Conservation (phyloP, 2,329 filamentous ascomycete species). For the Epichloe baconii region DNA sequence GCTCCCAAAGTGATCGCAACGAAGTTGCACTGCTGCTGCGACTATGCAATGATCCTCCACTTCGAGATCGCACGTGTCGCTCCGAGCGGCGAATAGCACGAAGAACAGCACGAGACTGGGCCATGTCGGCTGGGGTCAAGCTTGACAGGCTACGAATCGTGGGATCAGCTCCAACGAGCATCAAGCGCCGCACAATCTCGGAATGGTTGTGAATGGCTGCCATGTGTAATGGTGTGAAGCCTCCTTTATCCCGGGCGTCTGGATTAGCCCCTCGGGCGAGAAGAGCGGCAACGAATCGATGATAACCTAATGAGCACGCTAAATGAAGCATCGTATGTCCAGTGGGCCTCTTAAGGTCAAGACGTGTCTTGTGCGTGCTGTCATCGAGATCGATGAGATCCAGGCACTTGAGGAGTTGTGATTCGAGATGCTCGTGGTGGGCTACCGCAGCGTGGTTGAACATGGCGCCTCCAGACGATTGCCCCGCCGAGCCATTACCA, state of each 20-base stretch:
- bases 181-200: constrained; percentile 63
- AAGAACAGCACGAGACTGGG: constrained; percentile 50
- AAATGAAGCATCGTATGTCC: constrained; percentile 75
- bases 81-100: constrained; percentile 49
- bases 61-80: constrained; percentile 52
- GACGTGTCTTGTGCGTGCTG: constrained; percentile 50
- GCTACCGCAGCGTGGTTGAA: constrained; percentile 25
- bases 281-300: constrained; percentile 63
- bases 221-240: constrained; percentile 72
- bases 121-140: constrained; percentile 58
- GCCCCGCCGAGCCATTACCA: constrained; percentile 18
- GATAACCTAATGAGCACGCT: constrained; percentile 61
- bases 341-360: constrained; percentile 51
- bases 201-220: constrained; percentile 64
- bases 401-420: constrained; percentile 57
- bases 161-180: constrained; percentile 60
- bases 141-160: constrained; percentile 56
- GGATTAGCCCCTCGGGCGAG: constrained; percentile 67
- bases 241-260: constrained; percentile 61
- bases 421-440: constrained; percentile 43
- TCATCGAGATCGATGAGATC: constrained; percentile 70
- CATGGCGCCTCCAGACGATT: constrained; percentile 30
- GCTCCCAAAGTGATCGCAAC: constrained; percentile 53
- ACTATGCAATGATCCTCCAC: constrained; percentile 46
- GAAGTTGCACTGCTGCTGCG: constrained; percentile 55